Conservation (phyloP, 23 red algal species). For the Gracilaria gracilis region DNA sequence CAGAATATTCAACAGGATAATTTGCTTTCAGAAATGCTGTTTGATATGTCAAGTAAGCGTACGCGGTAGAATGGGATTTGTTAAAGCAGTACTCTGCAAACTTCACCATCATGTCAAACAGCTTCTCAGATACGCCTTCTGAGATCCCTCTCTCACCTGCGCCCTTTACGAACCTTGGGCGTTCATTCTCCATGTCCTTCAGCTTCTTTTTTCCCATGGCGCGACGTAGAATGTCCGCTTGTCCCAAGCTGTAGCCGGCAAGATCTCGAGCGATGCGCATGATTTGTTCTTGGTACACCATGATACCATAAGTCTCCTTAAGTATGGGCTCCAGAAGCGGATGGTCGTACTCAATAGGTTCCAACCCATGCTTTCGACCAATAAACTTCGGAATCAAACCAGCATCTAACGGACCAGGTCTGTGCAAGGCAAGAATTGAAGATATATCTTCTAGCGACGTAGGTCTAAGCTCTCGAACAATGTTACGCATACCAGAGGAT, state of each 20-base stretch:
- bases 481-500: conserved; percentile 87
- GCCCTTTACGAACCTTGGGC: conserved; percentile 79
- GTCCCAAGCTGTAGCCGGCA: conserved; percentile 92
- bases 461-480: conserved; percentile 92
- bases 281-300: conserved; percentile 99
- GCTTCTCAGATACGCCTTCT: conserved; percentile 46
- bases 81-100: conserved; percentile 99
- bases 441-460: conserved; percentile 91
- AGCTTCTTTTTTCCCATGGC: conserved; percentile 99
- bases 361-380: conserved; percentile 79
- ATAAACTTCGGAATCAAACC: conserved; percentile 95
- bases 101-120: conserved; percentile 89
- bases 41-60: conserved; percentile 93
- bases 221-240: conserved; percentile 94
- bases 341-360: conserved; percentile 83
- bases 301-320: conserved; percentile 91
- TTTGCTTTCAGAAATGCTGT: conserved; percentile 96
- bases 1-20: conserved; percentile 88
- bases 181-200: conserved; percentile 88
- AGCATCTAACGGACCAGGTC: conserved; percentile 96
- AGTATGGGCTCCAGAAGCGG: conserved; percentile 89
- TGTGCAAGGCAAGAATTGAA: conserved; percentile 90
- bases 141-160: conserved; percentile 61
- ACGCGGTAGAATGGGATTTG: conserved; percentile 96
- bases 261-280: conserved; percentile 93